Conservation (phyloP, 1,284 basidiomycete species). For the Papiliotrema nemorosa region DNA sequence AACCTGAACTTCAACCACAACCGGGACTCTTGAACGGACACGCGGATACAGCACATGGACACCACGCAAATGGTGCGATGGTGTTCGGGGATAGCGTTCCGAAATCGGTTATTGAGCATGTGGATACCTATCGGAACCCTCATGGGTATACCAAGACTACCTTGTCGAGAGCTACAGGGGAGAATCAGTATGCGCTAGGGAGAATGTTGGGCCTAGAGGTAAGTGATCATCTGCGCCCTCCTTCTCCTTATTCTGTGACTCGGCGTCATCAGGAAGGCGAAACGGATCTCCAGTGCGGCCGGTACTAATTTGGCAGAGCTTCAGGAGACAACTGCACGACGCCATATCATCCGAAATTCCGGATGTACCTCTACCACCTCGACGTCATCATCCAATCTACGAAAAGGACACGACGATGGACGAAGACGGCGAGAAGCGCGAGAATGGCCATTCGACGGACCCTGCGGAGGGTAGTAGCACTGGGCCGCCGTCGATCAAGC, state of each 20-base stretch:
- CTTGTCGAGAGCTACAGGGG: slow-evolving; percentile 36
- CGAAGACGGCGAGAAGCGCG: neutral
- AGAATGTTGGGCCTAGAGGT: slow-evolving; percentile 43
- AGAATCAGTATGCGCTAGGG: slow-evolving; percentile 45
- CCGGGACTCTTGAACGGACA: too few species aligned
- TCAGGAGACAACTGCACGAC: slow-evolving; percentile 35
- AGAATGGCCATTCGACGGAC: too few species aligned
- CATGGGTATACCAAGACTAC: slow-evolving; percentile 36
- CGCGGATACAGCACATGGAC: neutral
- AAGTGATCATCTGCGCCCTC: slow-evolving; percentile 13
- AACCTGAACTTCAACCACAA: neutral
- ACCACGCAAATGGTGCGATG: slow-evolving; percentile 15
- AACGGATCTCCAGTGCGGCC: neutral
- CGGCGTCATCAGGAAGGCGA: neutral
- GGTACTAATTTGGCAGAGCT: slow-evolving; percentile 24
- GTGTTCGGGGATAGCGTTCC: slow-evolving; percentile 43
- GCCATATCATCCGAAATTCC: slow-evolving; percentile 34
- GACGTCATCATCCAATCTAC: slow-evolving; percentile 28
- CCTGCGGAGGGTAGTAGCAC: too few species aligned
- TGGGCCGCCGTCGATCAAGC: too few species aligned
- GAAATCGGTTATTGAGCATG: slow-evolving; percentile 33
- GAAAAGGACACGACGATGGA: neutral
- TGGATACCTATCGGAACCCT: slow-evolving; percentile 34
- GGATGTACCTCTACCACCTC: slow-evolving; percentile 31
- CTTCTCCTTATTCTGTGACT: neutral